Evolutionary conservation across 2,329 filamentous ascomycete genomes (phyloP).

Genomic region (Gaeumannomyces sp.): DNA sequence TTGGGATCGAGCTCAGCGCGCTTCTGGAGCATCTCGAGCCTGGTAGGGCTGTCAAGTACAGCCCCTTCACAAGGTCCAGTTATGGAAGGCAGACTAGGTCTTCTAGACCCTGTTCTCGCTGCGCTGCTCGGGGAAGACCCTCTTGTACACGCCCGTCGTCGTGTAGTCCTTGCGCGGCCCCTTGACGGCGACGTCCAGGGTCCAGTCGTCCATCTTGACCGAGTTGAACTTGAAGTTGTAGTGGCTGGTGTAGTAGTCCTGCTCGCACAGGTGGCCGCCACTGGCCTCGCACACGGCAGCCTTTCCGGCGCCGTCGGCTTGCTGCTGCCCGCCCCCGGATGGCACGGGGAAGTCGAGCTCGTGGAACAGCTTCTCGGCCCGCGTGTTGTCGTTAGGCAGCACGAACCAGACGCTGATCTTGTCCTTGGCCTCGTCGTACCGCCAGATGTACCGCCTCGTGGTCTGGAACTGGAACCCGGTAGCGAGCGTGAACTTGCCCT

Average conservation of each 20-base stretch:
- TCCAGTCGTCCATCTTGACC: conserved; percentile 52
- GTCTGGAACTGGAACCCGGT: conserved; percentile 50
- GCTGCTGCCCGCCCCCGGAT: conserved; percentile 7
- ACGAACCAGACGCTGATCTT: conserved; percentile 68
- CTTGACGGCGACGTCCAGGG: conserved; percentile 57
- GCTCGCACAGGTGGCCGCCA: conserved; percentile 62
- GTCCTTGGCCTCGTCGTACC: conserved; percentile 57
- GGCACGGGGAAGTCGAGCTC: conserved; percentile 55
- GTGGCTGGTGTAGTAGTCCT: conserved; percentile 64
- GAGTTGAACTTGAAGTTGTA: conserved; percentile 62
- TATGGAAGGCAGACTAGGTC: background rate
- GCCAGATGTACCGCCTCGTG: conserved; percentile 63
- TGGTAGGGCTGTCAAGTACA: no score
- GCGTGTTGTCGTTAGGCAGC: conserved; percentile 52
- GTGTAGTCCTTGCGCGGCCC: conserved; percentile 71
- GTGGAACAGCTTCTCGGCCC: conserved; percentile 70
- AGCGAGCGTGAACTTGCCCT: conserved; percentile 57
- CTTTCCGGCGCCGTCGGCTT: conserved; percentile 14
- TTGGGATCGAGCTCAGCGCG: no score
- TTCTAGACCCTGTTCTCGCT: background rate
- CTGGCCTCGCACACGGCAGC: conserved; percentile 52
- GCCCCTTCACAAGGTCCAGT: no score
- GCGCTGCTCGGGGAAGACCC: conserved; percentile 17
- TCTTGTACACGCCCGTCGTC: conserved; percentile 46
- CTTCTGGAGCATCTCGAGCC: no score